A percentile compares a stretch with the other conserved stretches of the same genome.
Evolutionary conservation across 106 monocot genomes (phyloP).

Genomic region (Agapanthus africanus): DNA sequence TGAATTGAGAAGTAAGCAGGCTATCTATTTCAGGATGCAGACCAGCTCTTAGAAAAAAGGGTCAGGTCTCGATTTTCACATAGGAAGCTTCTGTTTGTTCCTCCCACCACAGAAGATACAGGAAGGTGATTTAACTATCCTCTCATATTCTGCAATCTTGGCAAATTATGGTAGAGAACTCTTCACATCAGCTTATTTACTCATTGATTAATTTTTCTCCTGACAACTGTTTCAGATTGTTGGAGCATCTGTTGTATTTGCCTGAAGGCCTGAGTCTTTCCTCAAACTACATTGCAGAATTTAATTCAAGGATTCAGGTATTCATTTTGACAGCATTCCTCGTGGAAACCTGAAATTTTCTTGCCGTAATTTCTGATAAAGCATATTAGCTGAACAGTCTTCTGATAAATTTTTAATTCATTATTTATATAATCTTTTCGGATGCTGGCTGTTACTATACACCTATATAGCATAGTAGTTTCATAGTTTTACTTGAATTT

Average conservation of each 20-base stretch:
- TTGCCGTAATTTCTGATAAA: neutral
- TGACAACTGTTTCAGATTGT: constrained; percentile 74
- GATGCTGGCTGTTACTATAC: neutral
- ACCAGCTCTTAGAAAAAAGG: constrained; percentile 91
- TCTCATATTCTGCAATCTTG: neutral
- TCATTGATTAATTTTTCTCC: too few relatives aligned
- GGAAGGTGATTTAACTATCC: constrained; percentile 29
- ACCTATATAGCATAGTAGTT: neutral
- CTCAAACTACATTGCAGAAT: constrained; percentile 50
- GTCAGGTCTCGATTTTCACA: constrained; percentile 93
- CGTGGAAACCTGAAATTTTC: neutral
- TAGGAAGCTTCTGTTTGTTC: constrained; percentile 73
- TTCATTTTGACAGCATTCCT: constrained; percentile 17
- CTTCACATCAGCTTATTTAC: too few relatives aligned
- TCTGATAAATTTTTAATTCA: neutral
- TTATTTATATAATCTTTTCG: neutral
- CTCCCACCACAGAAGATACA: constrained; percentile 48
- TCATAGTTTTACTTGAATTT: neutral
- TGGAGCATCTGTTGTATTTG: constrained; percentile 64
- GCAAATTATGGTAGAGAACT: too few relatives aligned
- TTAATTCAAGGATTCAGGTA: constrained; percentile 72
- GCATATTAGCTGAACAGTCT: neutral
- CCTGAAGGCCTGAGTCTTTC: constrained; percentile 46
- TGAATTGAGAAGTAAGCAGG: neutral
- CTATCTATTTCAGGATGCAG: constrained; percentile 60